Conservation (phyloP, 2,329 filamentous ascomycete species). For the Colletotrichum magnum region DNA sequence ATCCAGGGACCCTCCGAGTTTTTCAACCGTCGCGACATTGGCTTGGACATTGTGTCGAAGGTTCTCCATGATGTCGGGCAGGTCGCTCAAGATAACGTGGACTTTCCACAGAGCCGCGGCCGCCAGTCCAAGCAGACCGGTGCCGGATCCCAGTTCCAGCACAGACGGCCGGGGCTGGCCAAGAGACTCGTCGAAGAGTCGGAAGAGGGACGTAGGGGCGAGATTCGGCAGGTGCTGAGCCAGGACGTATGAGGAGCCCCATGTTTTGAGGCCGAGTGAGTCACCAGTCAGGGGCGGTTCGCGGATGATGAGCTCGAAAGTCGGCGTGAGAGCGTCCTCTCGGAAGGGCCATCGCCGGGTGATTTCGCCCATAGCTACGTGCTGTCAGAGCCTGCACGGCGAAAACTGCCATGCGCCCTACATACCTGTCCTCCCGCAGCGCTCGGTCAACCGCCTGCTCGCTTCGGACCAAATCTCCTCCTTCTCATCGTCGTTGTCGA, state of each 20-base stretch:
- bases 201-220: slow-evolving; percentile 58
- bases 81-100: slow-evolving; percentile 82
- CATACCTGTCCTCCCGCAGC: slow-evolving; percentile 82
- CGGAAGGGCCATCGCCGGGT: slow-evolving; percentile 68
- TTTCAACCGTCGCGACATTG: slow-evolving; percentile 72
- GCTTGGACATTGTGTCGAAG: slow-evolving; percentile 78
- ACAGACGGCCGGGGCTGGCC: slow-evolving; percentile 53
- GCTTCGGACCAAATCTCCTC: slow-evolving; percentile 84
- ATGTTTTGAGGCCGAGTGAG: slow-evolving; percentile 93
- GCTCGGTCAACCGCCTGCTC: slow-evolving; percentile 84
- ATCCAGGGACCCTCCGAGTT: slow-evolving; percentile 68
- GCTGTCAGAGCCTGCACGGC: slow-evolving; percentile 1
- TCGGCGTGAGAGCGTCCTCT: slow-evolving; percentile 48
- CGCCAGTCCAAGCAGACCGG: slow-evolving; percentile 89
- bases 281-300: slow-evolving; percentile 92
- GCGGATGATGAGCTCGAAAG: slow-evolving; percentile 78
- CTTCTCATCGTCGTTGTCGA: slow-evolving; percentile 74
- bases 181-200: slow-evolving; percentile 57
- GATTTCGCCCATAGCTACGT: slow-evolving; percentile 69
- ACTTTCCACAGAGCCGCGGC: slow-evolving; percentile 80
- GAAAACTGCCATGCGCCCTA: slow-evolving; percentile 9
- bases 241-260: slow-evolving; percentile 91
- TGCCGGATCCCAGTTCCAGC: slow-evolving; percentile 90
- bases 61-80: slow-evolving; percentile 87
- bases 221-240: slow-evolving; percentile 77